Percentiles rank a stretch among this genome's conserved stretches.
These are phyloP conservation scores for Paulownia fortunei DNA, from an alignment of 257 asterid species.

Conservation along the genomic window DNA sequence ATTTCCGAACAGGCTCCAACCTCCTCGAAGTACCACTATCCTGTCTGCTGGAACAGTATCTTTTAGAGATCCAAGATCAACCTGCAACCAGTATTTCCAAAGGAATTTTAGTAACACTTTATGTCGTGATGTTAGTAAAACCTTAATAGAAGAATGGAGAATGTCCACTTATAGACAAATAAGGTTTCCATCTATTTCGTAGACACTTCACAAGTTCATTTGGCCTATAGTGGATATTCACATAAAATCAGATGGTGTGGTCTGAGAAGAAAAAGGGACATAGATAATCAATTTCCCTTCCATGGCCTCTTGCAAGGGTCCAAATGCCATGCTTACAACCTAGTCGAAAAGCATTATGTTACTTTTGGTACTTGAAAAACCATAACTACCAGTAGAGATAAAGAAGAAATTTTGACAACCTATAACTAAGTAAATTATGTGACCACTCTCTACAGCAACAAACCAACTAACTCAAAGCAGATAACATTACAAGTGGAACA, in stretches of 20 bases:
- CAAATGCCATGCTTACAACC: background rate
- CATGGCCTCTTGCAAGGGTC: background rate
- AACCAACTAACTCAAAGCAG: background rate
- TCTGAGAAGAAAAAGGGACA: background rate
- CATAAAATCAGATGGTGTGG: background rate
- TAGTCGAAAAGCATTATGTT: background rate
- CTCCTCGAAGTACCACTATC: constrained; percentile 72
- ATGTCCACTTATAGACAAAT: background rate
- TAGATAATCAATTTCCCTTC: background rate
- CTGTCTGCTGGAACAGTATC: constrained; percentile 95
- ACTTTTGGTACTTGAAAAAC: background rate
- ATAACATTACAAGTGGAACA: background rate
- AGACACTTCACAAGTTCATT: background rate
- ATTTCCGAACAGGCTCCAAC: constrained; percentile 80
- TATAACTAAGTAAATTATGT: background rate
- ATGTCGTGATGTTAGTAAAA: background rate
- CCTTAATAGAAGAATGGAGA: background rate
- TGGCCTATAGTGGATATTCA: background rate
- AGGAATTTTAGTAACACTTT: background rate
- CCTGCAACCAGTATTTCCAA: constrained; percentile 49
- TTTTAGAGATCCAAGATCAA: constrained; percentile 86
- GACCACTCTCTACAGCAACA: background rate
- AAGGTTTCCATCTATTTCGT: background rate
- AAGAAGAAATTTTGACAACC: background rate
- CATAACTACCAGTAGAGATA: background rate